Evolutionary conservation across 2,329 filamentous ascomycete species (phyloP), one percentile per base, ranked within the genome.

Genomic region (Gnomoniopsis sp.): DNA sequence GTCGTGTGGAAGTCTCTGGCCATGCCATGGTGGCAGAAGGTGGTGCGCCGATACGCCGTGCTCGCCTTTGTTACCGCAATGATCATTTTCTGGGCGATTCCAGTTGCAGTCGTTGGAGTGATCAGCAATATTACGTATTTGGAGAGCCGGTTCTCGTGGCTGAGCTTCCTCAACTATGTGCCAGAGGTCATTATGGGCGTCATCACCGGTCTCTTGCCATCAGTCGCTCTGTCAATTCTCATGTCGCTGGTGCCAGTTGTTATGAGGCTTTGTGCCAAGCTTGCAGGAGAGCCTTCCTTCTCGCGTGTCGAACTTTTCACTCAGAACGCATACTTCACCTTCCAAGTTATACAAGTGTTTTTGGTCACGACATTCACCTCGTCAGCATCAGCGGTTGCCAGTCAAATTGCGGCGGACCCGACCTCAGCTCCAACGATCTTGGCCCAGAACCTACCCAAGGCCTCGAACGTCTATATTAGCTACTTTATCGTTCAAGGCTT

Each of bases 401-500:
- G 81, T 23, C 66, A 85, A 21, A 87, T 96, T 50, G 77, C 86
- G 15, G 43, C 85, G 0, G 66, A 91, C 3, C 91, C 92, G 0
- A 71, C 76, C 2, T 74, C 75, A 0, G 83, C 86, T 7, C 85
- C 91, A 0, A 74, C 71, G 0, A 74, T 96, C 43, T 80, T 96
- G 3, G 88, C 92, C 0, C 68, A 79, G 17, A 88, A 90, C 59
- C 79, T 99, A 6, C 95, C 95, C 19, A 87, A 84, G 57, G 87
- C 91, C 0, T 93, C 92, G 61, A 98, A 96, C 75, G 96, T 98
- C 70, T 99, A 97, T 73, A 88, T 98, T 21, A 91, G 89, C 0
- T 99, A 98, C 75, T 96, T 99, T 65, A 85, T 98, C 34, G 84
- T 99, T 2, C 95, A 98, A 73, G 96, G 93, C 36, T 74, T 98